Percentiles rank a stretch among this genome's conserved stretches.
These are phyloP conservation scores for Lipomyces yamanashiensis DNA, from an alignment of 805 yeast species.

Conservation along the genomic window DNA sequence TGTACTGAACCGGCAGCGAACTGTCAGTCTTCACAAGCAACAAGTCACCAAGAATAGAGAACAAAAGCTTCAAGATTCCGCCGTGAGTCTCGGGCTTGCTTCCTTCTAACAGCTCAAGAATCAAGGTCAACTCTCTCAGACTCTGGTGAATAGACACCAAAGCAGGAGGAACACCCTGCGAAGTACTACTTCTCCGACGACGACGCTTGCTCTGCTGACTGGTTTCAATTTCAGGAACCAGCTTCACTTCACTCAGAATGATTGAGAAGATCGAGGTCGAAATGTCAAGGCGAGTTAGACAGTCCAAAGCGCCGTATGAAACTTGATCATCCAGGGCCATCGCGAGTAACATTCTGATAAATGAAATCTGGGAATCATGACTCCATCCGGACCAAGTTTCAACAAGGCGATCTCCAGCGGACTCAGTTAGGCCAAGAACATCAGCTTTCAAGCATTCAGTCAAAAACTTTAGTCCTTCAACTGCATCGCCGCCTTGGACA, in stretches of 20 bases:
- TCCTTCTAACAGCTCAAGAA: slow-evolving; percentile 78
- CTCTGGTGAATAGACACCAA: slow-evolving; percentile 9
- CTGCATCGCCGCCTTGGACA: slow-evolving; percentile 66
- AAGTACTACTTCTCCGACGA: slow-evolving; percentile 68
- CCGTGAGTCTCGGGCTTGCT: slow-evolving; percentile 42
- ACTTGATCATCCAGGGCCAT: slow-evolving; percentile 50
- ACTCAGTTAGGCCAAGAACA: slow-evolving; percentile 43
- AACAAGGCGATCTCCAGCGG: slow-evolving; percentile 58
- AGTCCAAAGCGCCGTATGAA: slow-evolving; percentile 52
- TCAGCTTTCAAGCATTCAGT: slow-evolving; percentile 52
- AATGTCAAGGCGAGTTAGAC: slow-evolving; percentile 61
- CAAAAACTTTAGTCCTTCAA: slow-evolving; percentile 64
- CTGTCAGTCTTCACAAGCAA: slow-evolving; percentile 82
- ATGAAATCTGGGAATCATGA: slow-evolving; percentile 58
- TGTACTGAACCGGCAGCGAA: slow-evolving; percentile 84
- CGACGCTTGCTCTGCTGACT: slow-evolving; percentile 66
- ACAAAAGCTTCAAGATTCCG: slow-evolving; percentile 44
- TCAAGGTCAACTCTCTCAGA: slow-evolving; percentile 66
- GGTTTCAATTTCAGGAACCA: slow-evolving; percentile 6
- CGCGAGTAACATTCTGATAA: slow-evolving; percentile 66
- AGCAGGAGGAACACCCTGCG: slow-evolving; percentile 51
- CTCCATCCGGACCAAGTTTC: slow-evolving; percentile 62
- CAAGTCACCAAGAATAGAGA: slow-evolving; percentile 48
- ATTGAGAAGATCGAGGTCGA: slow-evolving; percentile 57
- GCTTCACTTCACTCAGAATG: slow-evolving; percentile 18